Base-by-base conservation (phyloP, 352 stramenopile species). In the Globisporangium perplexum region DNA sequence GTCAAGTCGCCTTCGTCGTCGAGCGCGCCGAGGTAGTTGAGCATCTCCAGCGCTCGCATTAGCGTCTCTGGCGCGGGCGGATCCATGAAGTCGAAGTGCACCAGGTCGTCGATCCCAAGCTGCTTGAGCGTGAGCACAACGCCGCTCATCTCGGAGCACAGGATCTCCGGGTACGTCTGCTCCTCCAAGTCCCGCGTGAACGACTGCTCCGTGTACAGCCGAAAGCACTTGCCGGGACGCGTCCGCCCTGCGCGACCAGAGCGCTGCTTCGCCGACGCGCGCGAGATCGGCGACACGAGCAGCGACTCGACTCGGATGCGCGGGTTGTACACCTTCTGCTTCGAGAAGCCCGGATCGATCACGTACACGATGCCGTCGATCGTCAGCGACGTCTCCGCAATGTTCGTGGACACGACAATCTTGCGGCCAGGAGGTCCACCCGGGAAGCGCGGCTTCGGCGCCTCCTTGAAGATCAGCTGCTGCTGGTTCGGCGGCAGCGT, bases 301-400 rank as follows among this genome's bases (percentile, higher is more conserved):
- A 99, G 71, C n/a, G 92, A 98, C 72, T 99, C 97, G 12, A 99
- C 96, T 44, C 97, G 90, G 56, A 98, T 98, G 22, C 96, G 83
- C 35, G 97, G 97, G 77, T 99, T 99, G 81, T 99, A 99, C 22
- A 99, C 93, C 77, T 99, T 99, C 72, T 99, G 96, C 77, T 99
- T 99, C 30, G 85, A 98, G 66, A 99, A 99, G 47, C 98, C 97
- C 23, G 96, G 95, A 75, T 99, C 98, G 41, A 99, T 88, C 30
- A 99, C 98, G 73, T 99, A 99, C 18, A 99, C 96, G 58, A 99
- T 98, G 23, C 96, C 98, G 71, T 99, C 96, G 72, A 99, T 99
- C 1, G 97, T 99, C n/a, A 99, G 68, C 55, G 93, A 99, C 28
- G 97, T 99, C 72, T 99, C 97, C 24, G 97, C 97, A 66, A 99